Conservation (phyloP, 1,139 yeast genomes). For the Hyphopichia buzzinii region DNA sequence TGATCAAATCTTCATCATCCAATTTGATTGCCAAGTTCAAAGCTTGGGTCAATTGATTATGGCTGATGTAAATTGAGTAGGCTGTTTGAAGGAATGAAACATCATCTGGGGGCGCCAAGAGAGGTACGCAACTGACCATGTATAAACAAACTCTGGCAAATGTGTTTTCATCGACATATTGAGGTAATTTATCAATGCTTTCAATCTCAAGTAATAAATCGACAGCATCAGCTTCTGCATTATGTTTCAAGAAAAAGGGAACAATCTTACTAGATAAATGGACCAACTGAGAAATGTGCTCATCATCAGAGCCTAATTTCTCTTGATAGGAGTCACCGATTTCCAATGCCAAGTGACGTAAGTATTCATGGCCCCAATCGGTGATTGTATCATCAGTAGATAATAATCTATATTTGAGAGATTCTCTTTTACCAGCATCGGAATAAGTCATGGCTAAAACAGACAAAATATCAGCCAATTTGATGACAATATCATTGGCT, state of each 20-base stretch:
- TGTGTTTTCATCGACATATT: conserved; percentile 81
- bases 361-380: conserved; percentile 97
- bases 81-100: conserved; percentile 85
- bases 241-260: conserved; percentile 88
- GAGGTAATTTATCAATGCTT: conserved; percentile 75
- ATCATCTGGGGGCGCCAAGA: conserved; percentile 95
- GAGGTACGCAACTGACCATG: conserved; percentile 93
- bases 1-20: conserved; percentile 76
- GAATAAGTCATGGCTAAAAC: conserved; percentile 95
- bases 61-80: conserved; percentile 77
- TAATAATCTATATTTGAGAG: conserved; percentile 75
- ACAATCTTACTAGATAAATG: conserved; percentile 74
- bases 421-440: conserved; percentile 77
- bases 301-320: conserved; percentile 57
- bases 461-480: conserved; percentile 79
- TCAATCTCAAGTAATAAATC: conserved; percentile 90
- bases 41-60: conserved; percentile 85
- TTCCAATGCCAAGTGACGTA: conserved; percentile 92
- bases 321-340: conserved; percentile 84
- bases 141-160: conserved; percentile 88
- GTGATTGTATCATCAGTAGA: conserved; percentile 59
- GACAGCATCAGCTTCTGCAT: conserved; percentile 98
- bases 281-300: conserved; percentile 45
- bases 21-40: conserved; percentile 83
- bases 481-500: conserved; percentile 18